These are phyloP conservation scores for Holtermannia corniformis DNA, from an alignment of 768 basidiomycete genomes.

Conservation along the genomic window DNA sequence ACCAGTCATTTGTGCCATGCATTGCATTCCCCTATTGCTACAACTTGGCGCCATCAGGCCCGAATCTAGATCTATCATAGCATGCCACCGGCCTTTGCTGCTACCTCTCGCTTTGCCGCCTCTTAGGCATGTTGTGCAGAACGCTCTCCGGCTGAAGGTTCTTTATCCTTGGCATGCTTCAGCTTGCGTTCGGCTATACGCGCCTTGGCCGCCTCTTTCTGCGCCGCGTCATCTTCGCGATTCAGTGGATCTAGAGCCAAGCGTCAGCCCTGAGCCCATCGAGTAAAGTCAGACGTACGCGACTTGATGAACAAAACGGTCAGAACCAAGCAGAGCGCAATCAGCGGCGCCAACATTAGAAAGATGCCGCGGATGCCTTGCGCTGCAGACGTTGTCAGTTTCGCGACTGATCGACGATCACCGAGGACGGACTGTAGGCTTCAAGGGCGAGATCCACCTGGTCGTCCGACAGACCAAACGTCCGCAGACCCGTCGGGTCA, in stretches of 20 bases:
- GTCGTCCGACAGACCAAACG: neutral
- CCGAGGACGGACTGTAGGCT: too few species aligned
- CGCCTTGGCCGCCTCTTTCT: neutral
- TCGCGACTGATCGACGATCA: too few species aligned
- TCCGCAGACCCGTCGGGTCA: neutral
- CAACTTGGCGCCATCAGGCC: too few species aligned
- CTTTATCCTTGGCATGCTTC: neutral
- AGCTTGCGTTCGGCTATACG: neutral
- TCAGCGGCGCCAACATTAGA: neutral
- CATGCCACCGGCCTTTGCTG: neutral
- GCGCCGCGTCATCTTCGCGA: neutral
- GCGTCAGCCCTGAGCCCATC: neutral
- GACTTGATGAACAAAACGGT: neutral
- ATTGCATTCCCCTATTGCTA: neutral
- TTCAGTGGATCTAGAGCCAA: constrained; percentile 1
- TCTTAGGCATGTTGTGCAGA: too few species aligned
- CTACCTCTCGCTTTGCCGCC: neutral
- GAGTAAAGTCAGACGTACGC: neutral
- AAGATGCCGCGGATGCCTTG: neutral
- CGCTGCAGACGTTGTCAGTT: too few species aligned
- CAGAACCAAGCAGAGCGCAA: neutral
- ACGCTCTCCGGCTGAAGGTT: neutral
- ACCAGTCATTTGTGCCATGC: neutral
- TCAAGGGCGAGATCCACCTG: neutral
- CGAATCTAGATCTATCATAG: too few species aligned